phyloP scores from a whole-genome alignment of 1,284 basidiomycete species.

The Apiotrichum sp. region DNA sequence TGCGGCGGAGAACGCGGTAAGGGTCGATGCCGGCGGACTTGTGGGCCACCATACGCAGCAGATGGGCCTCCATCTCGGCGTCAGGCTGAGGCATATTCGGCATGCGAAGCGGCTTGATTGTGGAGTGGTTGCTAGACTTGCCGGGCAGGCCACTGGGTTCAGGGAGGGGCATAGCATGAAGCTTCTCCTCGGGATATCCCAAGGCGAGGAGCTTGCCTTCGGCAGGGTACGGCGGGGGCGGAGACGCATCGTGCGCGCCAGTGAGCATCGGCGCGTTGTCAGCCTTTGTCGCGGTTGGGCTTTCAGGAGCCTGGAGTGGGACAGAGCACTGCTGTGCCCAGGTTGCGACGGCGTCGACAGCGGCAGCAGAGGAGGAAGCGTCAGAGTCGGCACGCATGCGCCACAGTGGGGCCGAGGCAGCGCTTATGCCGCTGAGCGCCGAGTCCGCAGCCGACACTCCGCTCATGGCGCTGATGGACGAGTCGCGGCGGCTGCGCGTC shows the following conservation, averaged over 20 bases:
- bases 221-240: conserved; percentile 8
- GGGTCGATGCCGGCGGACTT: conserved; percentile 13
- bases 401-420: conserved; percentile 9
- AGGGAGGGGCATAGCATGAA: conserved; percentile 5
- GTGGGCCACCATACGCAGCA: conserved; percentile 20
- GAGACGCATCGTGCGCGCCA: not conserved
- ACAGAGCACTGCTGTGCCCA: conserved; percentile 2
- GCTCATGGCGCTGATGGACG: conserved; percentile 1
- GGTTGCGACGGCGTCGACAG: not conserved
- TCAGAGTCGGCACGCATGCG: conserved; percentile 1
- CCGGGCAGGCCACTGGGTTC: too few relatives aligned
- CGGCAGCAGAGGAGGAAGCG: not conserved
- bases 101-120: conserved; percentile 1
- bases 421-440: conserved; percentile 4
- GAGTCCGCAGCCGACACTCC: not conserved
- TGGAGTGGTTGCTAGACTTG: too few relatives aligned
- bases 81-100: conserved; percentile 6
- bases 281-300: not conserved
- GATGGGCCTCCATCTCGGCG: conserved; percentile 6
- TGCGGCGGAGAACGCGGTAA: conserved; percentile 23
- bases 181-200: not conserved
- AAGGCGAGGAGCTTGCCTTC: not conserved
- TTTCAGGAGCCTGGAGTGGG: not conserved
- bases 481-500: conserved; percentile 9
- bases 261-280: not conserved